Evolutionary conservation across 768 basidiomycete species (phyloP).

Genomic region (Termitomyces heimii): DNA sequence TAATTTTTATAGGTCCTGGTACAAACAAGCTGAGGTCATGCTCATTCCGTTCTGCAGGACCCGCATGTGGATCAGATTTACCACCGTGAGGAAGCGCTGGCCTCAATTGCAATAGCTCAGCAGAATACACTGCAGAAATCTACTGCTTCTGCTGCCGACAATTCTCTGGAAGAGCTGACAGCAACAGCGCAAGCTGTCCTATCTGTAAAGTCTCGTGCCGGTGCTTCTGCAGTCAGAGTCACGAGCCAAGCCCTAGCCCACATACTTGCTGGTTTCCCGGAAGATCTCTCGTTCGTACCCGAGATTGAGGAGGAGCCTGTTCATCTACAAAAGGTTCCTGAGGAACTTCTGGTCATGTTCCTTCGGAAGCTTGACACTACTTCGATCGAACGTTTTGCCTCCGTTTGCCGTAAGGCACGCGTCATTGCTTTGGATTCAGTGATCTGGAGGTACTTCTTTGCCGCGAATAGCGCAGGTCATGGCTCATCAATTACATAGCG

Average conservation of each 20-base stretch:
- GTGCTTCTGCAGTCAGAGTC: constrained; percentile 14
- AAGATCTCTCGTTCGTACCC: constrained; percentile 52
- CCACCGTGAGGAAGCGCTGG: constrained; percentile 47
- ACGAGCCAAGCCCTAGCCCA: constrained; percentile 36
- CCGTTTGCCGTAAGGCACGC: constrained; percentile 68
- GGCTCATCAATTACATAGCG: constrained; percentile 31
- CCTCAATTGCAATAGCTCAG: constrained; percentile 25
- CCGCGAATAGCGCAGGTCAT: background rate
- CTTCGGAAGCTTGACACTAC: constrained; percentile 61
- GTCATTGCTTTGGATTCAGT: constrained; percentile 61
- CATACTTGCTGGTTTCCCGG: constrained; percentile 44
- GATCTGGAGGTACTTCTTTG: constrained; percentile 64
- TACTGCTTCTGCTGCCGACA: background rate
- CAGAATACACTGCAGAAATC: constrained; percentile 11
- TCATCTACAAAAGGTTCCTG: constrained; percentile 57
- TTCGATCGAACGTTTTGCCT: constrained; percentile 72
- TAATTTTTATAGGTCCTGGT: constrained; percentile 12
- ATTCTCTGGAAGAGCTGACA: constrained; percentile 20
- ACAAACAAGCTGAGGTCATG: background rate
- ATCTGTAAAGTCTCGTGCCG: constrained; percentile 17
- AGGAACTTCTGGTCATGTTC: constrained; percentile 68
- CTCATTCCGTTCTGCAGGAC: constrained; percentile 28
- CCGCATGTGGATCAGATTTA: constrained; percentile 72
- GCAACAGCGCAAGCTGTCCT: constrained; percentile 20
- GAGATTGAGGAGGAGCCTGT: constrained; percentile 59